Evolutionary conservation across 805 yeast genomes (phyloP).

Genomic region (Candida morakotiae): DNA sequence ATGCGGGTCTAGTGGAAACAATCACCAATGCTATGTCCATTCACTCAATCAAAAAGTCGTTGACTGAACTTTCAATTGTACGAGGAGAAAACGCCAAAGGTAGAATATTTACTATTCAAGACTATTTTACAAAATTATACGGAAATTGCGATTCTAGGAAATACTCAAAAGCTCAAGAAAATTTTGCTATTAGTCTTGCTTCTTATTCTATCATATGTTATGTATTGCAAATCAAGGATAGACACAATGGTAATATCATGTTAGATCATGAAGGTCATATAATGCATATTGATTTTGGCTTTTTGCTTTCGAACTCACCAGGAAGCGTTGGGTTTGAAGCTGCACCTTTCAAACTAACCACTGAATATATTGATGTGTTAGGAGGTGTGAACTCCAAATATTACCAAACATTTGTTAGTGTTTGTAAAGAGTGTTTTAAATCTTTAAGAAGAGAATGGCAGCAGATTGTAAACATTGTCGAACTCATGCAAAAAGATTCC

Average conservation of each 20-base stretch:
- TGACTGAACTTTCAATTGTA: slow-evolving; percentile 69
- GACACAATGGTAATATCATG: slow-evolving; percentile 98
- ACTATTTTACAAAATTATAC: slow-evolving; percentile 73
- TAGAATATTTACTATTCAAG: slow-evolving; percentile 64
- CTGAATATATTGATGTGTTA: slow-evolving; percentile 81
- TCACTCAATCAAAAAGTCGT: slow-evolving; percentile 89
- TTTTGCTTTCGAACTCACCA: slow-evolving; percentile 87
- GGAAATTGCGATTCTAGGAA: slow-evolving; percentile 56
- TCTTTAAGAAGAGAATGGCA: slow-evolving; percentile 71
- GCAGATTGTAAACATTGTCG: slow-evolving; percentile 77
- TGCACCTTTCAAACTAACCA: slow-evolving; percentile 91
- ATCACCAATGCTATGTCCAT: slow-evolving; percentile 91
- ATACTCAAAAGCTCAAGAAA: slow-evolving; percentile 74
- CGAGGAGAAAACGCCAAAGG: slow-evolving; percentile 70
- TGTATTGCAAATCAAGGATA: slow-evolving; percentile 85
- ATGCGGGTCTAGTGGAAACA: slow-evolving; percentile 91
- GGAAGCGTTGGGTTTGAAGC: slow-evolving; percentile 97
- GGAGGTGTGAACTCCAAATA: slow-evolving; percentile 71
- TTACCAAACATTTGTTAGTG: slow-evolving; percentile 54
- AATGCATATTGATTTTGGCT: slow-evolving; percentile 94
- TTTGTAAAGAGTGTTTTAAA: slow-evolving; percentile 71
- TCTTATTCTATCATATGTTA: slow-evolving; percentile 90
- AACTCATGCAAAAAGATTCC: slow-evolving; percentile 90
- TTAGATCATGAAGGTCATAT: slow-evolving; percentile 93
- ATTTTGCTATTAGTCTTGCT: slow-evolving; percentile 83